A percentile compares a stretch with the other conserved stretches of the same genome.
Evolutionary conservation across 768 basidiomycete genomes (phyloP).

Genomic region (Sutorius australiensis): DNA sequence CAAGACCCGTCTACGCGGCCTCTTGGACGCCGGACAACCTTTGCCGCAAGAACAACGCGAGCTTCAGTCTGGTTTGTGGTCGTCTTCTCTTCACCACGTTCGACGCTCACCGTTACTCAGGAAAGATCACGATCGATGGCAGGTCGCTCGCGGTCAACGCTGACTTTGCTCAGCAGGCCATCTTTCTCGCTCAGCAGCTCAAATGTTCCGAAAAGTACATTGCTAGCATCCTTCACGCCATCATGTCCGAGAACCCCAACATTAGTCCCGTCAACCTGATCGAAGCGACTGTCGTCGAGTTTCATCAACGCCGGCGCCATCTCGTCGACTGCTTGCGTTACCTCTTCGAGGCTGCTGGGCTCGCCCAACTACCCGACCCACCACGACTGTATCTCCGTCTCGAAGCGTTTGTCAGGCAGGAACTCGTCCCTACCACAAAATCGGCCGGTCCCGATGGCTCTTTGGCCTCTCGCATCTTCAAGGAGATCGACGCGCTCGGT

Average conservation of each 20-base stretch:
- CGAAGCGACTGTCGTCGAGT: constrained; percentile 63
- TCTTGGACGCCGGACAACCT: constrained; percentile 64
- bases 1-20: constrained; percentile 55
- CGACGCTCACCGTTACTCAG: constrained; percentile 37
- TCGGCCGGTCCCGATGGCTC: constrained; percentile 37
- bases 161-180: constrained; percentile 72
- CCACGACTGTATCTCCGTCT: constrained; percentile 50
- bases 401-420: constrained; percentile 49
- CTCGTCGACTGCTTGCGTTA: constrained; percentile 68
- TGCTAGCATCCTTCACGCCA: constrained; percentile 62
- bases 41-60: constrained; percentile 65
- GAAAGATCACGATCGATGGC: constrained; percentile 61
- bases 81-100: not conserved
- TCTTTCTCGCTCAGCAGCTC: constrained; percentile 79
- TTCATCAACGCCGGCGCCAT: constrained; percentile 65
- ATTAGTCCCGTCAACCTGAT: constrained; percentile 52
- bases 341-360: constrained; percentile 60
- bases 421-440: constrained; percentile 45
- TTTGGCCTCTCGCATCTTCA: constrained; percentile 55
- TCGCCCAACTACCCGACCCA: constrained; percentile 42
- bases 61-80: constrained; percentile 56
- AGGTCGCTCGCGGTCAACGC: constrained; percentile 68
- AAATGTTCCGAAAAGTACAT: constrained; percentile 78
- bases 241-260: constrained; percentile 65
- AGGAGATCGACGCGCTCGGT: constrained; percentile 60